A percentile compares a stretch with the other conserved stretches of the same genome.
Conservation (phyloP, 2,329 filamentous ascomycete species). For the Aschersonia sp. region DNA sequence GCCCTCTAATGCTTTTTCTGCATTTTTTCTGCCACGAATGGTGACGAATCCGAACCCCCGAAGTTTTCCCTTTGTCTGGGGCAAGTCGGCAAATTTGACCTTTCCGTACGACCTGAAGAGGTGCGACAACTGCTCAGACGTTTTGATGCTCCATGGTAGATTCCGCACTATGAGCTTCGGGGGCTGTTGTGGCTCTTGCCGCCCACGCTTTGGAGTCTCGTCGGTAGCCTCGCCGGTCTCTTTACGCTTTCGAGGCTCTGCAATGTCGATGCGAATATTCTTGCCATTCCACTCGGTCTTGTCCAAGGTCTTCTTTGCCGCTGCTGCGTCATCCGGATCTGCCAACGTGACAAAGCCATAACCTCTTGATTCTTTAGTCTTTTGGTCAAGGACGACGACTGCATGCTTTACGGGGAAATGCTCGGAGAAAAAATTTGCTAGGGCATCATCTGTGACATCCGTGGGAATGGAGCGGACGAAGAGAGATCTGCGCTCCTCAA, state of each 20-base stretch:
- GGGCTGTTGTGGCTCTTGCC: slow-evolving; percentile 44
- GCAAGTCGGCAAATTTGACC: slow-evolving; percentile 75
- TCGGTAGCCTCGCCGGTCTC: slow-evolving; percentile 28
- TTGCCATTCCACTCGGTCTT: slow-evolving; percentile 64
- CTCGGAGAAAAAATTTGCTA: slow-evolving; percentile 86
- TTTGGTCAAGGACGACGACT: slow-evolving; percentile 74
- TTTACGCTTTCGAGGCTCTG: slow-evolving; percentile 67
- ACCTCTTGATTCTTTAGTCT: slow-evolving; percentile 76
- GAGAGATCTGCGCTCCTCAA: slow-evolving; percentile 55
- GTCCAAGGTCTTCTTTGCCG: slow-evolving; percentile 70
- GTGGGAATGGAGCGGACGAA: slow-evolving; percentile 82
- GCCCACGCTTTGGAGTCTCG: slow-evolving; percentile 33
- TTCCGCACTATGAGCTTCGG: slow-evolving; percentile 84
- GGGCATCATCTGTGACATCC: slow-evolving; percentile 62
- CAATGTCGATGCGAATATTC: slow-evolving; percentile 75
- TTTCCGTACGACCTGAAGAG: slow-evolving; percentile 85
- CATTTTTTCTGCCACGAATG: slow-evolving; percentile 76
- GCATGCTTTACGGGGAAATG: slow-evolving; percentile 93
- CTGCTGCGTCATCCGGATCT: slow-evolving; percentile 77
- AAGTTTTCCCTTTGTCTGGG: slow-evolving; percentile 61
- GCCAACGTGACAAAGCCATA: slow-evolving; percentile 97
- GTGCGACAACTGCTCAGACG: slow-evolving; percentile 60
- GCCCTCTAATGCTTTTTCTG: slow-evolving; percentile 70
- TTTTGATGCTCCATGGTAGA: slow-evolving; percentile 90
- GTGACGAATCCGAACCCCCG: slow-evolving; percentile 90